A percentile compares a stretch with the other conserved stretches of the same genome.
These are phyloP conservation scores for Gossypium davidsonii DNA, from an alignment of 441 rosid species.

Conservation along the genomic window DNA sequence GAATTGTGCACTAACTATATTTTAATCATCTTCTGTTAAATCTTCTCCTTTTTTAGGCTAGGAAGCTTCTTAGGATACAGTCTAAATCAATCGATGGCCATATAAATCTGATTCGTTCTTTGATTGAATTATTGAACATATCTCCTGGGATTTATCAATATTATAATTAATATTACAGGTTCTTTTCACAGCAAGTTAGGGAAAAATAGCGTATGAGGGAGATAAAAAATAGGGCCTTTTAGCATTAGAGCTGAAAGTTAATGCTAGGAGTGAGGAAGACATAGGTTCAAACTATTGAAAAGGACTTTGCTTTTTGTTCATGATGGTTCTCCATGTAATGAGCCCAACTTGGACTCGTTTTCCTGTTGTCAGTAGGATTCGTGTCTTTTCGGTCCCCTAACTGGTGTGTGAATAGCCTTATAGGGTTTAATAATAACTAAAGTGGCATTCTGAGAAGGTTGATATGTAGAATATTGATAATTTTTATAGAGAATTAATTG, in stretches of 20 bases:
- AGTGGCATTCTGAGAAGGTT: not conserved
- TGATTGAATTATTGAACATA: not conserved
- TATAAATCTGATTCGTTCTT: not conserved
- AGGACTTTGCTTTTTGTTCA: not conserved
- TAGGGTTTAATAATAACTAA: not conserved
- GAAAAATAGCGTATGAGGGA: not conserved
- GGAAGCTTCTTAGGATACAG: not conserved
- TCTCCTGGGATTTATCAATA: not conserved
- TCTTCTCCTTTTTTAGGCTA: not conserved
- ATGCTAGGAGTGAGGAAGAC: not conserved
- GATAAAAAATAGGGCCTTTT: not conserved
- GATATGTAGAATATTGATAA: not conserved
- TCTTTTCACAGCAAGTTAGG: not conserved
- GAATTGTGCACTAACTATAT: not conserved
- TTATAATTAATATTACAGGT: not conserved
- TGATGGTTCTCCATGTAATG: not conserved
- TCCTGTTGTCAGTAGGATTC: too few species aligned
- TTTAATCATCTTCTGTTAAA: not conserved
- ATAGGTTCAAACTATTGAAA: not conserved
- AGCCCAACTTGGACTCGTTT: not conserved
- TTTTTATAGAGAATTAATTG: not conserved
- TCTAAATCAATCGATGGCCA: not conserved
- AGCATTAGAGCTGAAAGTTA: conserved; percentile 1
- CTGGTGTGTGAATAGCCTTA: not conserved
- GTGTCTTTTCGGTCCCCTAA: not conserved